Evolutionary conservation across 768 basidiomycete species (phyloP), one percentile per base, ranked within the genome.

Genomic region (Phaffia tasmanica): DNA sequence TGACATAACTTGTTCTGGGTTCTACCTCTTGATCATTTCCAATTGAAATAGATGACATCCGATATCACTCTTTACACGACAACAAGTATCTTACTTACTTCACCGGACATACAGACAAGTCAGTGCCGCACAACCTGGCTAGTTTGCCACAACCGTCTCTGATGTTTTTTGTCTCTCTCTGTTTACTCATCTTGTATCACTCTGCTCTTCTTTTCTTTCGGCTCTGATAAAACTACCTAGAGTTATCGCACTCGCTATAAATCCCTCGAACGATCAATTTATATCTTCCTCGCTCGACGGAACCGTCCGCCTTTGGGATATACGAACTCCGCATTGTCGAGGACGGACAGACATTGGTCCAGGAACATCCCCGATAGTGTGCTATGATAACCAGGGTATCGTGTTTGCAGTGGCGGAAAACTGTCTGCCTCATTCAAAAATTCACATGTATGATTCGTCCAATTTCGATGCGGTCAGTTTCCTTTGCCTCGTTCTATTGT

Each of bases 21-120:
- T 32, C 29, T 47, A 11, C 19, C 25, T 30, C 35, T 56, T 62
- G 29, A 21, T 60, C 15, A 46, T 7, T n/a, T 49, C 23, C 21
- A 7, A 30, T 19, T 16, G 14, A 23, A 25, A 97, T 74, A 64
- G 62, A 69, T 51, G 91, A 88, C 0, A 83, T 98, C 71, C 84
- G 95, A 55, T 97, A 97, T 76, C 89, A 94, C 72, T 93, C 89
- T 1, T 75, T 94, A 59, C 91, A 97, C 76, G 91, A 94, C 81
- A 97, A 95, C 81, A 90, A 87, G 75, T 99, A 92, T 75, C 78
- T 98, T 42, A 84, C 87, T 70, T 99, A 99, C 78, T 98, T 95
- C 81, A 86, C 84, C 72, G 95, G 95, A 0, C 95, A 99, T 79
- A 91, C 85, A 71, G 87, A 82, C 47, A 82, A 72, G 80, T 80